Percentiles rank a stretch among this genome's conserved stretches.
Evolutionary conservation across 2,329 filamentous ascomycete genomes (phyloP).

Genomic region (Endothia cerciana): DNA sequence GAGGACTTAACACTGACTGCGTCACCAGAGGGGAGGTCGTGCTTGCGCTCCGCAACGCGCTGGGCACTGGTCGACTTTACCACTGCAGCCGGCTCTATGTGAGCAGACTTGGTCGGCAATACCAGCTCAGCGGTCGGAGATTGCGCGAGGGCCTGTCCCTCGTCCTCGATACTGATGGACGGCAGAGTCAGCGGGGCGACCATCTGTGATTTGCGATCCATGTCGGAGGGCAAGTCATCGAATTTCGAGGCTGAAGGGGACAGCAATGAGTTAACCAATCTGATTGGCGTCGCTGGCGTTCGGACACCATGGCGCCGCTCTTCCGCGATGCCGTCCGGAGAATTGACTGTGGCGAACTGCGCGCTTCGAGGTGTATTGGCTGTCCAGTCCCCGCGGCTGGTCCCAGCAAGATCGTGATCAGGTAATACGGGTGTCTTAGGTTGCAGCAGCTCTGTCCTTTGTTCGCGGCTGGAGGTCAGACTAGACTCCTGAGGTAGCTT

Average conservation of each 20-base stretch:
- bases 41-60: neutral
- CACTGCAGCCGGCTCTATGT: no score
- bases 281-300: constrained; percentile 1
- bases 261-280: neutral
- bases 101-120: neutral
- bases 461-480: neutral
- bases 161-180: neutral
- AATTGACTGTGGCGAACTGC: neutral
- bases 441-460: neutral
- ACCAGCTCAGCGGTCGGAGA: neutral
- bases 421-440: neutral
- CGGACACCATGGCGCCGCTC: neutral
- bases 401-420: neutral
- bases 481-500: neutral
- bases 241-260: neutral
- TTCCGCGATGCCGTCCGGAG: neutral
- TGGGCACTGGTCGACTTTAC: neutral
- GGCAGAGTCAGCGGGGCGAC: neutral
- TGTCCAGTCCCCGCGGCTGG: neutral
- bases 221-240: neutral
- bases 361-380: neutral
- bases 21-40: neutral
- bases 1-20: neutral
- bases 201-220: constrained; percentile 10
- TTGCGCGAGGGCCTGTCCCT: neutral